Conservation (phyloP, 2,329 filamentous ascomycete species). For the Aspergillus costaricaensis region DNA sequence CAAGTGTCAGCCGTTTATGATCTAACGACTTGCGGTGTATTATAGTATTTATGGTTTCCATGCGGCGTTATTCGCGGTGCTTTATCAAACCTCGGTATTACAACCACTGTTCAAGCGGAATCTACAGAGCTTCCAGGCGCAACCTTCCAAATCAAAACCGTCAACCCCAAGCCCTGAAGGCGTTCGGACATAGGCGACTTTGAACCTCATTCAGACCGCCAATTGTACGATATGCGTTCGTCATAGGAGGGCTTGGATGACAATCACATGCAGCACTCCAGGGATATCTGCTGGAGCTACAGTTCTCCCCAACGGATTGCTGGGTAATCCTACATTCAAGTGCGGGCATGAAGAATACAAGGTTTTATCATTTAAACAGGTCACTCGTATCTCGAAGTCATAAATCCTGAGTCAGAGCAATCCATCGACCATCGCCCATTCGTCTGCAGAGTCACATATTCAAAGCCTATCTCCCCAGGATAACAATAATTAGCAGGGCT, state of each 20-base stretch:
- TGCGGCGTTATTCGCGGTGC: conserved; percentile 90
- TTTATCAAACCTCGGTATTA: conserved; percentile 87
- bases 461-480: conserved; percentile 49
- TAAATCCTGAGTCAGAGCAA: conserved; percentile 17
- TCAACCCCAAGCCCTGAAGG: conserved; percentile 64
- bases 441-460: conserved; percentile 36
- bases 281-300: not conserved
- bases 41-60: conserved; percentile 88
- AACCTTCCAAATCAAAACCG: conserved; percentile 93
- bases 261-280: not conserved
- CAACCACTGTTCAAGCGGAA: conserved; percentile 88
- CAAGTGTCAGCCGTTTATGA: not conserved
- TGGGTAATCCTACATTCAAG: not conserved
- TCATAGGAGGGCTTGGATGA: not conserved
- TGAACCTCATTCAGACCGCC: not conserved
- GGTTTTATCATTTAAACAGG: conserved; percentile 18
- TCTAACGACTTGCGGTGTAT: conserved; percentile 4
- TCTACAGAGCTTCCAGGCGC: conserved; percentile 82
- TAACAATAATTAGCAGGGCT: conserved; percentile 39
- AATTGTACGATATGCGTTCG: not conserved
- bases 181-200: not conserved
- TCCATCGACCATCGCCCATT: conserved; percentile 23
- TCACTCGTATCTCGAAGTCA: conserved; percentile 18
- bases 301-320: not conserved
- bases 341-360: conserved; percentile 11